Conservation (phyloP, 257 asterid species). For the Przewalskia tangutica region DNA sequence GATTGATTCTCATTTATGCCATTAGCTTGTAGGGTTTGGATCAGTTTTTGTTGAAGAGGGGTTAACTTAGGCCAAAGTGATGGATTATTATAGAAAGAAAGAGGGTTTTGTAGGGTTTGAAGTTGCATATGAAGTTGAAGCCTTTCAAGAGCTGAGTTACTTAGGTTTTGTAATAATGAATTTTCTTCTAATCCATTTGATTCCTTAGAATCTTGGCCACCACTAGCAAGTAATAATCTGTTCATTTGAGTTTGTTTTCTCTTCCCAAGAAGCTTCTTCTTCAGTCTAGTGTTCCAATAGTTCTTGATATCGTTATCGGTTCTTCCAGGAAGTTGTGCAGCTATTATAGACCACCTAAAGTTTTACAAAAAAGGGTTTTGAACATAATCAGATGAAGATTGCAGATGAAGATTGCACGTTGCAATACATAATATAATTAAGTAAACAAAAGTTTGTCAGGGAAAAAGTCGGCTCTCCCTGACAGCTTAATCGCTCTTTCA, state of each 20-base stretch:
- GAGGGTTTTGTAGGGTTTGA: slow-evolving; percentile 48
- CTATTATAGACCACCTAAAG: slow-evolving; percentile 84
- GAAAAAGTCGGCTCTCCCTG: too few relatives aligned
- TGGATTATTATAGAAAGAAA: slow-evolving; percentile 45
- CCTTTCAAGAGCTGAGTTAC: slow-evolving; percentile 83
- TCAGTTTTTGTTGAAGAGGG: slow-evolving; percentile 38
- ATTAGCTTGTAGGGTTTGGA: slow-evolving; percentile 29
- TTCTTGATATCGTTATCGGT: slow-evolving; percentile 92
- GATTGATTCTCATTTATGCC: neutral
- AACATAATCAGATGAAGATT: neutral
- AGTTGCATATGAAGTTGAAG: slow-evolving; percentile 88
- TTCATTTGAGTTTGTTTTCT: slow-evolving; percentile 43
- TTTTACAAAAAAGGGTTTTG: neutral
- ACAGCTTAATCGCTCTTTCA: neutral
- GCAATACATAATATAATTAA: neutral
- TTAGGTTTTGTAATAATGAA: slow-evolving; percentile 34
- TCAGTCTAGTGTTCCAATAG: slow-evolving; percentile 84
- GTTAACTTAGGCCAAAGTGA: slow-evolving; percentile 49
- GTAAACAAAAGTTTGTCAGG: too few relatives aligned
- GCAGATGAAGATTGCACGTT: neutral
- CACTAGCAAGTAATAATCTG: slow-evolving; percentile 16
- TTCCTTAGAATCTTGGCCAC: slow-evolving; percentile 23
- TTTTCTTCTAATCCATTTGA: slow-evolving; percentile 20
- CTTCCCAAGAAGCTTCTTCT: slow-evolving; percentile 74
- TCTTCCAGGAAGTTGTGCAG: slow-evolving; percentile 93